Base-by-base conservation (phyloP, 2,329 filamentous ascomycete genomes). In the Pseudocercospora eumusae region DNA sequence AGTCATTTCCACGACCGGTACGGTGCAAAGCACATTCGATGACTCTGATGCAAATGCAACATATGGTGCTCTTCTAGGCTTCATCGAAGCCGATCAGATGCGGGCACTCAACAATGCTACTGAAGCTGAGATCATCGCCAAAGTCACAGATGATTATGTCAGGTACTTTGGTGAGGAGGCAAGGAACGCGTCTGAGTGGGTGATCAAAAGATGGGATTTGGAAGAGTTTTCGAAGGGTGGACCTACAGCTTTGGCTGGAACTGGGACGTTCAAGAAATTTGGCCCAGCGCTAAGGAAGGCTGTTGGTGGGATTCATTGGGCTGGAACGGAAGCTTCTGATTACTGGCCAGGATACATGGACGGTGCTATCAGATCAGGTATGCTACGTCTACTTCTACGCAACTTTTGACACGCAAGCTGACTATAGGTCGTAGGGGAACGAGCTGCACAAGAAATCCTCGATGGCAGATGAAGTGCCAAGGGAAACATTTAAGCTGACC, bases 311-410 rank as follows among this genome's bases (percentile, higher is more conserved):
- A 62, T 72, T 18, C 61, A 69, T 60, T 72, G 69, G 63, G 70
- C 70, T 15, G 70, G 70, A 1, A 72, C 70, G 2, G 70, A 72
- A 56, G 57, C 67, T 11, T 61, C 64, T 7, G 31, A 56, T 15
- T 68, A 65, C 42, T 72, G 70, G 70, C 47, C 59, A 21, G 70
- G 70, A 8, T 71, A 69, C 40, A 72, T 72, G 67, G 69, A 71
- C 52, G 70, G 69, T 5, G 70, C 70, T 7, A 62, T 72, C 18
- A 59, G 68, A 28, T 63, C 68, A 3, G 70, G 70, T 7, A 45
- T 45, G 42, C 21, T 45, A 36, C 5, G 33, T 36, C 33, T 11
- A n/a, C 13, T n/a, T 36, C 2, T n/a, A 15, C 6, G 42, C n/a
- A 21, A 2, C 18, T 10, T 23, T 21, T 13, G 6, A 45, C 8